Conservation (phyloP, 768 basidiomycete species). For the Lactarius pseudohatsudake region DNA sequence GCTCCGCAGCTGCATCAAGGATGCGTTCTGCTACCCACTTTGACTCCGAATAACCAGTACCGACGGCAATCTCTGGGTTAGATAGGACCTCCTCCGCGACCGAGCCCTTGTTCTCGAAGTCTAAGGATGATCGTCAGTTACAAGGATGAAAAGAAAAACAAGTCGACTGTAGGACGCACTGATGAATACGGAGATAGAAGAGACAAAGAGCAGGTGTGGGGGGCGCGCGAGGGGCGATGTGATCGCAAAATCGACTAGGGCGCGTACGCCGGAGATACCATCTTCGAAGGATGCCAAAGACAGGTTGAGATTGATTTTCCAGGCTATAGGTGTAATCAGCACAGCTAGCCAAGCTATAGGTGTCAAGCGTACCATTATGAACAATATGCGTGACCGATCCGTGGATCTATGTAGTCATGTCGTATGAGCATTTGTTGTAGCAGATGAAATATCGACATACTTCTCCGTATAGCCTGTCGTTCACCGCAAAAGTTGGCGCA, state of each 20-base stretch:
- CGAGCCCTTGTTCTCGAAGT: constrained; percentile 29
- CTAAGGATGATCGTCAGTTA: constrained; percentile 19
- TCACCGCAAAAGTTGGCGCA: constrained; percentile 19
- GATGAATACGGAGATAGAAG: constrained; percentile 31
- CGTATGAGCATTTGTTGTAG: neutral
- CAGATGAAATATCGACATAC: constrained; percentile 2
- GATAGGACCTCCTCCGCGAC: constrained; percentile 27
- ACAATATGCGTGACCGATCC: constrained; percentile 29
- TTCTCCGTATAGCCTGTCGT: constrained; percentile 23
- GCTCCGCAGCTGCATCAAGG: constrained; percentile 29
- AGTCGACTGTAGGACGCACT: constrained; percentile 14
- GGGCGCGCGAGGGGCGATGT: constrained; percentile 22
- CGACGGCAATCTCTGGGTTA: constrained; percentile 24
- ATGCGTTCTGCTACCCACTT: constrained; percentile 33
- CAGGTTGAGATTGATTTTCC: constrained; percentile 33
- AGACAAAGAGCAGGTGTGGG: constrained; percentile 31
- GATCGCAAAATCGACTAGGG: constrained; percentile 31
- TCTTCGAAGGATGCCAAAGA: constrained; percentile 32
- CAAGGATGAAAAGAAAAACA: neutral
- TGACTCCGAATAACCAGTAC: constrained; percentile 32
- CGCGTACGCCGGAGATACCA: constrained; percentile 26
- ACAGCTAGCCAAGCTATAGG: neutral
- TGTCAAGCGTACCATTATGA: constrained; percentile 28
- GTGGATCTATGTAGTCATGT: constrained; percentile 11
- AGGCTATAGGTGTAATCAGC: constrained; percentile 23